phyloP scores from a whole-genome alignment of 768 basidiomycete species.

The Auriscalpium orientale region DNA sequence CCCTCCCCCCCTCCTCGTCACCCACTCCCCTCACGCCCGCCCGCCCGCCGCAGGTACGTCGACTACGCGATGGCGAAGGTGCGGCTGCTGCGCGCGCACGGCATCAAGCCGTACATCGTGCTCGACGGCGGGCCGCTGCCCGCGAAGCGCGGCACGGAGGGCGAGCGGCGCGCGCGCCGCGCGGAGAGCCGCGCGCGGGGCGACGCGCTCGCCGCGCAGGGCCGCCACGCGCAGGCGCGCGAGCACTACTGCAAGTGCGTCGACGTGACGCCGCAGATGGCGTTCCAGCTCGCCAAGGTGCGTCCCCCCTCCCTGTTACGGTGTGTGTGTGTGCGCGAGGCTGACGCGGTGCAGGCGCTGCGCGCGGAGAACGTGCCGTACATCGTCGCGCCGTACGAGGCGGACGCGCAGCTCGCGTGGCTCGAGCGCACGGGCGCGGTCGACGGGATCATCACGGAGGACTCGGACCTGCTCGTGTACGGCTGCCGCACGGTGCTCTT shows the following conservation, averaged over 20 bases:
- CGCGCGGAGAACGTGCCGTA: constrained; percentile 74
- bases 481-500: constrained; percentile 92
- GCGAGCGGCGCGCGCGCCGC: constrained; percentile 65
- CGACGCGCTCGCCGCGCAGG: constrained; percentile 65
- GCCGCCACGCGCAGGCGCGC: constrained; percentile 72
- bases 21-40: neutral
- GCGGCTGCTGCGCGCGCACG: constrained; percentile 75
- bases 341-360: constrained; percentile 54
- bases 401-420: constrained; percentile 93
- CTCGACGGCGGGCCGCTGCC: constrained; percentile 96
- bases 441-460: constrained; percentile 93
- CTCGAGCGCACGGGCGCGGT: constrained; percentile 77
- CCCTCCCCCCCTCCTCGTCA: neutral
- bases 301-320: constrained; percentile 8
- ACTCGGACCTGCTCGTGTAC: constrained; percentile 95
- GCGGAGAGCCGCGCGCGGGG: constrained; percentile 73
- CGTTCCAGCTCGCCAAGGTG: constrained; percentile 95
- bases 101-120: constrained; percentile 84
- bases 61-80: constrained; percentile 94
- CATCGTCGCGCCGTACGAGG: constrained; percentile 96
- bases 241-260: constrained; percentile 87
- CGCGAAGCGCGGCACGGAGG: constrained; percentile 88
- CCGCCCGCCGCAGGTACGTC: constrained; percentile 63
- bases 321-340: neutral
- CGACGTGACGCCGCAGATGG: constrained; percentile 97